Evolutionary conservation across 2,329 filamentous ascomycete genomes (phyloP).

Genomic region (Botrytis sinoallii): DNA sequence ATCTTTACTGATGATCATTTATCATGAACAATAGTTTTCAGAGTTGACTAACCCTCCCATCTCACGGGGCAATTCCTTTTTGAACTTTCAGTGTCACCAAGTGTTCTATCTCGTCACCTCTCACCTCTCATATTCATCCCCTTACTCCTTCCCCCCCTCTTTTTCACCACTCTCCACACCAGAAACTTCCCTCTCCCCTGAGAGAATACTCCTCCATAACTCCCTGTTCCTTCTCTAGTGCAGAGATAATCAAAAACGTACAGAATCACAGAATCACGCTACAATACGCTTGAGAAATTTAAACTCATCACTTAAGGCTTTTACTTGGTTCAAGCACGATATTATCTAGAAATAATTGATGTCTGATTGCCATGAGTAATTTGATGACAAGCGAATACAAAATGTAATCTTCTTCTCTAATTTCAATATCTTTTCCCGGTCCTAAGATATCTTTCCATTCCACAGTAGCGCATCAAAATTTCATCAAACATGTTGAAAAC

Average conservation of each 20-base stretch:
- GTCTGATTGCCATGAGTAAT: no score
- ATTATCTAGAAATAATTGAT: not conserved
- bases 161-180: not conserved
- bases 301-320: not conserved
- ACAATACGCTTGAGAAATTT: not conserved
- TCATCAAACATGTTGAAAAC: not conserved
- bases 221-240: not conserved
- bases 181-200: not conserved
- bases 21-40: not conserved
- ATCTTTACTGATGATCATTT: accelerated
- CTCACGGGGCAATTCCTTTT: not conserved
- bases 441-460: not conserved
- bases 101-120: not conserved
- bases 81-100: not conserved
- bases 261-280: not conserved
- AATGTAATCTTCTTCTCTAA: not conserved
- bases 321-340: not conserved
- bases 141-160: not conserved
- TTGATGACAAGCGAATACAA: not conserved
- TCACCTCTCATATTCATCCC: not conserved
- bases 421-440: not conserved
- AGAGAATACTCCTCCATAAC: accelerated
- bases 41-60: accelerated
- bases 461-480: not conserved
- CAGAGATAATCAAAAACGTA: not conserved